Base-by-base conservation (phyloP, 176 grass and related monocot genomes). In the Juncus inflexus region DNA sequence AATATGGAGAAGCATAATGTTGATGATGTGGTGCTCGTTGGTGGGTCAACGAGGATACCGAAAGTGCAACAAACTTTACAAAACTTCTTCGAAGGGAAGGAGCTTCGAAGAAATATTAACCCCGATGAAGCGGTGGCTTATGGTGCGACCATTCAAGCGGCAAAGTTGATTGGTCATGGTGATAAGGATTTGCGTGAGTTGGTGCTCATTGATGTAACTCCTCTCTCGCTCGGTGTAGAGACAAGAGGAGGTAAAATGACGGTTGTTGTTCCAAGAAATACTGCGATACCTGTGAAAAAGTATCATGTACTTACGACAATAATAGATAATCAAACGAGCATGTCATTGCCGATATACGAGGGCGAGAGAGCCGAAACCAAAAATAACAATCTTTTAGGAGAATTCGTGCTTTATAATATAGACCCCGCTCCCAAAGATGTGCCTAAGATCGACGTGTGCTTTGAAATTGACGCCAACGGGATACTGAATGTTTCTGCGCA, bases 301-400 rank as follows among this genome's bases (percentile, higher is more conserved):
- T 84, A 92, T 76, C 78, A 85, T 63, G 81, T 88, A 0, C 87
- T 94, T 78, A 84, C 89, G 3, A 88, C 89, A 55, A 84, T 87
- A 71, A 82, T 84, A 0, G 84, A 94, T 65, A 94, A 94, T 63
- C 84, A 94, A 77, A 78, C 89, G 0, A 78, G 84, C 52, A 86
- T 90, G 42, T 65, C 86, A 1, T 86, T 95, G 62, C 86, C 89
- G 65, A 86, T 95, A 61, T 95, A 90, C 69, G 86, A 95, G 70
- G 90, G 90, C 0, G 90, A 90, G 77, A 35, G 86, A 75, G 69
- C 86, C 1, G 53, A 74, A 77, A 95, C 90, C 35, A 84, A 77
- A 77, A 80, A 95, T 60, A 95, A 95, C 83, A 90, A 90, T 63
- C 64, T 86, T 39, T 74, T 90, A 0, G 86, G 90, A 40, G 90